Evolutionary conservation across 345 rosid genomes (phyloP).

Genomic region (Populus pruinosa): DNA sequence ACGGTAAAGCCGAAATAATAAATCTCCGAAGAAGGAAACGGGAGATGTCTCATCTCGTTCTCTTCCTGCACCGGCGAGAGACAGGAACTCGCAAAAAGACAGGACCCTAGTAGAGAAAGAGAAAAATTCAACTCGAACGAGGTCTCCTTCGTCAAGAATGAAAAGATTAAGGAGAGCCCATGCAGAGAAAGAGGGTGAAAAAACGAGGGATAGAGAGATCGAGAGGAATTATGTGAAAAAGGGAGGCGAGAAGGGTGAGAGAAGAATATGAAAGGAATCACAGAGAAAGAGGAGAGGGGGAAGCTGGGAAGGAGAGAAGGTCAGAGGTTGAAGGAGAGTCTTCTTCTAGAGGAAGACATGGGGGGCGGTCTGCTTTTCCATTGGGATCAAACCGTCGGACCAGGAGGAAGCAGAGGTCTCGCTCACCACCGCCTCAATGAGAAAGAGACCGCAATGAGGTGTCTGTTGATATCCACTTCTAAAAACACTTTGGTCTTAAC

Average conservation of each 20-base stretch:
- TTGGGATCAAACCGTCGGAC: slow-evolving; percentile 34
- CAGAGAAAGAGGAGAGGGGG: slow-evolving; percentile 46
- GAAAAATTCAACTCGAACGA: slow-evolving; percentile 23
- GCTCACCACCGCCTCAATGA: slow-evolving; percentile 42
- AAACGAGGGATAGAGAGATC: slow-evolving; percentile 43
- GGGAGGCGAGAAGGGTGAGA: slow-evolving; percentile 33
- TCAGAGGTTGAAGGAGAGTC: slow-evolving; percentile 43
- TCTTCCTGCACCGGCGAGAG: slow-evolving; percentile 7
- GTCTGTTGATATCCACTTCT: slow-evolving; percentile 40
- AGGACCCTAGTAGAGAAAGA: slow-evolving; percentile 6
- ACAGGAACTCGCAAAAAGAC: slow-evolving; percentile 11
- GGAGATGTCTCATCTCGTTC: slow-evolving; percentile 9
- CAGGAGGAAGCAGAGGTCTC: slow-evolving; percentile 56
- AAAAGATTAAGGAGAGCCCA: slow-evolving; percentile 56
- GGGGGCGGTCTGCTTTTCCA: slow-evolving; percentile 50
- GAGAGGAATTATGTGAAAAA: slow-evolving; percentile 38
- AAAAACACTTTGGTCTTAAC: not conserved
- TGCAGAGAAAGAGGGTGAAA: slow-evolving; percentile 48
- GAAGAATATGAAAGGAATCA: not conserved
- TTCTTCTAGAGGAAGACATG: slow-evolving; percentile 46
- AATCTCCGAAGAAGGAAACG: slow-evolving; percentile 39
- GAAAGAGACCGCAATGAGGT: slow-evolving; percentile 64
- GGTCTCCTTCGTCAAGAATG: slow-evolving; percentile 71
- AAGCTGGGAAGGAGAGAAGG: slow-evolving; percentile 42
- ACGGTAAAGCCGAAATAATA: slow-evolving; percentile 2